Evolutionary conservation across 2,329 filamentous ascomycete species (phyloP).

Genomic region (Cladophialophora psammophila): DNA sequence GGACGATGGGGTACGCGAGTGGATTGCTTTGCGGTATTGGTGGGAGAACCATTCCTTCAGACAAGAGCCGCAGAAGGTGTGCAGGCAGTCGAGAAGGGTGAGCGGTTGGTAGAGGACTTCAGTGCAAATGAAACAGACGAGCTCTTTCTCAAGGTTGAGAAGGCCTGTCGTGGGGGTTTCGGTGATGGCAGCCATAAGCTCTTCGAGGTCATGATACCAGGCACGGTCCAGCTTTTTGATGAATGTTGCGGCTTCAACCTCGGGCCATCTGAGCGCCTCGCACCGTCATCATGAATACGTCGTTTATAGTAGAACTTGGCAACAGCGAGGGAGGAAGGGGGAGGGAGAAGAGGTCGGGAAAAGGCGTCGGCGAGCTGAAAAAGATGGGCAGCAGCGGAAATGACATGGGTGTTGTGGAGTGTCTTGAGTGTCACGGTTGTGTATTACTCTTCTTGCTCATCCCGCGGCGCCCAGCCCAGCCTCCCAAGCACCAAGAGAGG

Average conservation of each 20-base stretch:
- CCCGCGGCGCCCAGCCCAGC: neutral
- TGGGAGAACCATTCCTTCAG: slow-evolving; percentile 94
- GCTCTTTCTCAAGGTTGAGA: slow-evolving; percentile 85
- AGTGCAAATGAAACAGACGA: slow-evolving; percentile 97
- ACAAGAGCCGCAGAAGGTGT: slow-evolving; percentile 95
- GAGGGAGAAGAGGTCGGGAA: neutral
- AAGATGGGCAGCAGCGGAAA: neutral
- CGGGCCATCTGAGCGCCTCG: neutral
- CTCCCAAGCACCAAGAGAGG: neutral
- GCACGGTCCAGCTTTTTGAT: neutral
- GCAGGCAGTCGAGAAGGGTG: slow-evolving; percentile 89
- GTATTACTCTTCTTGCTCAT: no score
- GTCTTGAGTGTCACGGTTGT: no score
- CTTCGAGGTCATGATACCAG: slow-evolving; percentile 6
- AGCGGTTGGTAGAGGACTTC: slow-evolving; percentile 91
- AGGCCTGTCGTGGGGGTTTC: slow-evolving; percentile 45
- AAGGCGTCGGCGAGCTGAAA: neutral
- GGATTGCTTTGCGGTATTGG: slow-evolving; percentile 67
- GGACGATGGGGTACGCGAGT: slow-evolving; percentile 49
- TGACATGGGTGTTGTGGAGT: neutral
- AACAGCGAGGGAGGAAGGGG: neutral
- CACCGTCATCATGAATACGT: neutral
- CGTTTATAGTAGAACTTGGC: neutral
- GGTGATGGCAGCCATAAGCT: slow-evolving; percentile 31
- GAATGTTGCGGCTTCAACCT: neutral